These are phyloP conservation scores for Scalesia atractyloides DNA, from an alignment of 129 eudicot genomes.

Conservation along the genomic window DNA sequence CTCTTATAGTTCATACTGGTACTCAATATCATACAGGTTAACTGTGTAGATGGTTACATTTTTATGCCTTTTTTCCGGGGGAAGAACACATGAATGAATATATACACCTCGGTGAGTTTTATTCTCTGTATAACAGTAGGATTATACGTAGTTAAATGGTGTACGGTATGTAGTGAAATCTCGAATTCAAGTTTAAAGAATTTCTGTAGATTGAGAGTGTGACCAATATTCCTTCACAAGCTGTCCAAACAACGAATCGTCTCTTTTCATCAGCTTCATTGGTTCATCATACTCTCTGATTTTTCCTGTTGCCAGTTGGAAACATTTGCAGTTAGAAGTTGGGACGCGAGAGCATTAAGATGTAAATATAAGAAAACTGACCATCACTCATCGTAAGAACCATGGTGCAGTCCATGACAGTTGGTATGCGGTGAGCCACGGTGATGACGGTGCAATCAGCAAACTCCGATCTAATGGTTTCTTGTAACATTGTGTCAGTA, in stretches of 20 bases:
- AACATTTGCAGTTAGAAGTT: not conserved
- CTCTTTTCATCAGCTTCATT: conserved; percentile 73
- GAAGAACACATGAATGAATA: not conserved
- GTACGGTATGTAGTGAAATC: not conserved
- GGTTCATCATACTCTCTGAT: conserved; percentile 90
- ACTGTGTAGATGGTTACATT: conserved; percentile 13
- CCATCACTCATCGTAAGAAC: conserved; percentile 89
- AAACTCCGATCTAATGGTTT: conserved; percentile 83
- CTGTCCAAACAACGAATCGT: conserved; percentile 84
- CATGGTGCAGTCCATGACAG: conserved; percentile 92
- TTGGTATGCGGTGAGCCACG: conserved; percentile 95
- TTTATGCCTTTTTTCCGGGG: not conserved
- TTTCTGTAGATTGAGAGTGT: conserved; percentile 59
- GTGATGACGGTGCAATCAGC: conserved; percentile 87
- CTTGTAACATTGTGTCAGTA: conserved; percentile 83
- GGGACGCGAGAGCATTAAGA: not conserved
- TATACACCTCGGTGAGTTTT: conserved; percentile 1
- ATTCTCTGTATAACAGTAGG: conserved; percentile 20
- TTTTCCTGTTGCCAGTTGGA: conserved; percentile 55
- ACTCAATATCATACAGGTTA: too few relatives aligned
- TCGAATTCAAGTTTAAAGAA: conserved; percentile 34
- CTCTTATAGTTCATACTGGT: too few relatives aligned
- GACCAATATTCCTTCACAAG: conserved; percentile 96
- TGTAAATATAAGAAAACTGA: conserved; percentile 14
- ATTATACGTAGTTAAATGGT: conserved; percentile 9